phyloP scores from a whole-genome alignment of 2,329 filamentous ascomycete species.

The Ascochyta rabiei region DNA sequence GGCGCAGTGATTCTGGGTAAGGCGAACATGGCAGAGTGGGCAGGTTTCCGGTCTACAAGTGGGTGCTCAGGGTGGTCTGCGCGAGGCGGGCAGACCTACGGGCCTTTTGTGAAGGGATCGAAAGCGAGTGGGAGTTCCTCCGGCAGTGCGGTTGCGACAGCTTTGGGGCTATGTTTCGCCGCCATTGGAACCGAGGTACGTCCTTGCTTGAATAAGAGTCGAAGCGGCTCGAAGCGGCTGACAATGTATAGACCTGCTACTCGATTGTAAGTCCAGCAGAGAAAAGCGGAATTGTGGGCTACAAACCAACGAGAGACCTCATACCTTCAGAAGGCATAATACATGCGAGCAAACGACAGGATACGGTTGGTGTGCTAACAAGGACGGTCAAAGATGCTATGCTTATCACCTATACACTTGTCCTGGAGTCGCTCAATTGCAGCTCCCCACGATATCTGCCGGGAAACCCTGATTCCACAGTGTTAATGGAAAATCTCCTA shows the following conservation, averaged over 20 bases:
- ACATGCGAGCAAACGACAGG: slow-evolving; percentile 61
- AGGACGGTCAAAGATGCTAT: slow-evolving; percentile 58
- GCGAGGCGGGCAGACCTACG: slow-evolving; percentile 64
- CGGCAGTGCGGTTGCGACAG: slow-evolving; percentile 63
- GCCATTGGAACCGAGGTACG: slow-evolving; percentile 61
- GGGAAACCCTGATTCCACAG: too few relatives aligned
- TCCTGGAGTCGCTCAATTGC: slow-evolving; percentile 36
- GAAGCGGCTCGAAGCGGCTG: too few relatives aligned
- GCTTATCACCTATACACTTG: slow-evolving; percentile 46
- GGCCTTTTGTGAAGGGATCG: slow-evolving; percentile 62
- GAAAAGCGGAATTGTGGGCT: slow-evolving; percentile 23
- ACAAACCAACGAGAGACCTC: slow-evolving; percentile 52
- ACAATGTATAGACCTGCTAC: slow-evolving; percentile 11
- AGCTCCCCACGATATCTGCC: not conserved
- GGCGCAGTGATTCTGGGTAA: slow-evolving; percentile 69
- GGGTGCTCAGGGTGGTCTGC: slow-evolving; percentile 66
- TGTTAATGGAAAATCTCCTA: not conserved
- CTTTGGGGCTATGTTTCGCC: slow-evolving; percentile 62
- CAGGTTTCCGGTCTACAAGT: slow-evolving; percentile 62
- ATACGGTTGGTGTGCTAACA: slow-evolving; percentile 60
- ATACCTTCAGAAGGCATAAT: slow-evolving; percentile 64
- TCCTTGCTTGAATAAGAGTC: too few relatives aligned
- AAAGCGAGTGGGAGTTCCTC: slow-evolving; percentile 66
- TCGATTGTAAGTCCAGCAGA: slow-evolving; percentile 25
- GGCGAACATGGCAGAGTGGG: slow-evolving; percentile 66